Conservation (phyloP, 2,329 filamentous ascomycete species). For the Penicillium hordei region DNA sequence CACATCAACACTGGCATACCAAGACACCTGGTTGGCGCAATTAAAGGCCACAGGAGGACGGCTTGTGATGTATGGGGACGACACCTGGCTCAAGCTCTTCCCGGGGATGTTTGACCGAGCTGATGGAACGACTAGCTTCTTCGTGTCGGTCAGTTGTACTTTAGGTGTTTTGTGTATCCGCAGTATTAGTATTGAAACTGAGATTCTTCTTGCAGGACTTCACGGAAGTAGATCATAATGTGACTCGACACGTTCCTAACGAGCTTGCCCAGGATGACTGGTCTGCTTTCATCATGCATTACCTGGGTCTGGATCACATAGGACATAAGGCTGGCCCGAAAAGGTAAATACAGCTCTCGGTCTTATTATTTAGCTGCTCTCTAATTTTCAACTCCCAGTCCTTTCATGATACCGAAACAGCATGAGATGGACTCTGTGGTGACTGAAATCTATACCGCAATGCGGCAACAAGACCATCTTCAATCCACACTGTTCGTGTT, state of each 20-base stretch:
- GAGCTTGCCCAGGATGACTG: constrained; percentile 80
- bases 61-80: constrained; percentile 92
- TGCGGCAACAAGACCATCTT: constrained; percentile 69
- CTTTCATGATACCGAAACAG: constrained; percentile 91
- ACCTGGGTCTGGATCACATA: constrained; percentile 93
- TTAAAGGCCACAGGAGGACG: constrained; percentile 76
- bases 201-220: constrained; percentile 67
- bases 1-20: constrained; percentile 77
- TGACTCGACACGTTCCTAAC: constrained; percentile 79
- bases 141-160: constrained; percentile 74
- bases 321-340: constrained; percentile 91
- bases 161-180: not conserved
- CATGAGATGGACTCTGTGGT: constrained; percentile 89
- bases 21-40: constrained; percentile 96
- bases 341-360: constrained; percentile 53
- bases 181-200: constrained; percentile 8
- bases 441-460: constrained; percentile 69
- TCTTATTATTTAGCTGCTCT: not conserved
- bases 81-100: constrained; percentile 97
- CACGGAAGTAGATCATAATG: constrained; percentile 95
- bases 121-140: constrained; percentile 96
- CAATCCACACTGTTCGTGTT: constrained; percentile 78
- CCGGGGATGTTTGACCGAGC: constrained; percentile 80
- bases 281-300: constrained; percentile 93
- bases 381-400: constrained; percentile 52